Base-by-base conservation (phyloP, 768 basidiomycete species). In the Suillus weaverae region DNA sequence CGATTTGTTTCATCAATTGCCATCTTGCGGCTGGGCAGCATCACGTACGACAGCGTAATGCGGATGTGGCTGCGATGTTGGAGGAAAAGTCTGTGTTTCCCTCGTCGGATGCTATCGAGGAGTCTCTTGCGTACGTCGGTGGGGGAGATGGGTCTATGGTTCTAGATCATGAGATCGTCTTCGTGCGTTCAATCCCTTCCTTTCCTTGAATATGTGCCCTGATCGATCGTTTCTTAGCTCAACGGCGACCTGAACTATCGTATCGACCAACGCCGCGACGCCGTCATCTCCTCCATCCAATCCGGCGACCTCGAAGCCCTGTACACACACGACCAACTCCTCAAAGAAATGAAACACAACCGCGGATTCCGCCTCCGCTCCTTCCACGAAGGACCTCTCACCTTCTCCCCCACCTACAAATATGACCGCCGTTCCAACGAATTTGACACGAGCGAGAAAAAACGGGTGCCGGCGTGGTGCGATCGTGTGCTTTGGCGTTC, bases 181-280 rank as follows among this genome's bases (percentile, higher is more conserved):
- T 98, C 62, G 90, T 95, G 53, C 55, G 66, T 61, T 74, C 68
- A 11, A 26, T 59, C 16, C 64, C 33, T 38, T 51, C 9, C 18
- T 22, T 39, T 64, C 16, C n/a, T 36, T 14, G 30, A 63, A 53
- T 13, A 26, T 62, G 66, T 38, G 57, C 55, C 69, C 20, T 67
- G 5, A 41, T 61, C 16, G 33, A 9, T 35, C 22, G 2, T n/a
- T 13, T 30, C 51, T 10, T 64, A 94, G 92, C 76, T 96, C 56
- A 94, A 90, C 66, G 97, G 97, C 0, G 97, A 99, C 76, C 84
- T 99, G 79, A 99, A 99, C 78, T 99, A 98, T 73, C 94, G 97
- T 51, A 96, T 99, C 69, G 96, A 99, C 76, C 89, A 92, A 70
- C 88, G 95, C 2, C 85, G 97, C 32, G 96, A 98, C 30, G 82